These are phyloP conservation scores for Lasiosphaeris hirsuta DNA, from an alignment of 495 filamentous ascomycete genomes.

Conservation along the genomic window DNA sequence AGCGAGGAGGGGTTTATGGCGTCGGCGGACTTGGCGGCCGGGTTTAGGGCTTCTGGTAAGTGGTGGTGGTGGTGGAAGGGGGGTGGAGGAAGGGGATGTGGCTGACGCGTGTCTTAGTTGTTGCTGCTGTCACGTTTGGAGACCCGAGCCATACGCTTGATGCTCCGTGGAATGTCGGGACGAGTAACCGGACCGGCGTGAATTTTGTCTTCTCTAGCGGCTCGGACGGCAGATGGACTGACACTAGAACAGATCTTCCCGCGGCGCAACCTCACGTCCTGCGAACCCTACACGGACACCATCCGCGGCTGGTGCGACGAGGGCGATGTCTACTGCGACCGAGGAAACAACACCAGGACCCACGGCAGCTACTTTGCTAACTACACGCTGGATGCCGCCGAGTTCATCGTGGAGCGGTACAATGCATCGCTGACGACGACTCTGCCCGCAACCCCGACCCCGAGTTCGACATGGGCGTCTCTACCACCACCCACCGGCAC, in stretches of 20 bases:
- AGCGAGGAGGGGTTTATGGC: neutral
- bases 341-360: conserved; percentile 9
- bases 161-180: conserved; percentile 20
- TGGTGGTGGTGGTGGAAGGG: too few species aligned
- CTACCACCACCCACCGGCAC: too few species aligned
- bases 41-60: neutral
- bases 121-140: conserved; percentile 22
- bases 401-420: conserved; percentile 23
- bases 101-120: conserved; percentile 10
- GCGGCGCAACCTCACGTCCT: conserved; percentile 14
- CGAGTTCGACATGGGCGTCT: too few species aligned
- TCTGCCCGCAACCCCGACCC: too few species aligned
- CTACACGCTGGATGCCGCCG: conserved; percentile 20
- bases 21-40: neutral
- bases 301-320: conserved; percentile 25
- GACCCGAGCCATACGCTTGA: conserved; percentile 20
- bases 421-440: conserved; percentile 6
- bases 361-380: conserved; percentile 24
- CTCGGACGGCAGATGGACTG: neutral
- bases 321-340: conserved; percentile 29
- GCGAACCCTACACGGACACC: conserved; percentile 14
- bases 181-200: conserved; percentile 18
- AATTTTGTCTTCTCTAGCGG: neutral
- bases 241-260: conserved; percentile 16
- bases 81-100: too few species aligned